Evolutionary conservation across 176 grass and related monocot species (phyloP), one percentile per base, ranked within the genome.

Genomic region (Bolboschoenus planiculmis): DNA sequence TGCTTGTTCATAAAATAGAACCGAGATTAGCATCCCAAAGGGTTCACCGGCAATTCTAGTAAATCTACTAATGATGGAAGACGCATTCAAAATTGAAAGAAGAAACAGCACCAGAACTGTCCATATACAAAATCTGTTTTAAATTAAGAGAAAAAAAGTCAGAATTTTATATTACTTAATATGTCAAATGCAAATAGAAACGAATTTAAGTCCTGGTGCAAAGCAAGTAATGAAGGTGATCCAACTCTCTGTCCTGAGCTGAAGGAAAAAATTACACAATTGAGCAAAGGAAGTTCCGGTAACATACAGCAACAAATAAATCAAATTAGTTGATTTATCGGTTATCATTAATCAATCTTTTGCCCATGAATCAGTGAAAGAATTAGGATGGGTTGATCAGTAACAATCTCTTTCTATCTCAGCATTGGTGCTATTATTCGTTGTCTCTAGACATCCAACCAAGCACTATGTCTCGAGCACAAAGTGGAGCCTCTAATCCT

Each of bases 41-140:
- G 94, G 80, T 87, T 97, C 91, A 85, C 91, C 91, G 10, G 94
- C 75, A 79, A 97, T 83, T 83, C 94, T 97, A 86, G 94, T 97
- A 86, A 97, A 97, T 92, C 68, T 94, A 76, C 85, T 97, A 56
- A 97, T 87, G 64, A 93, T 35, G 61, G 43, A 86, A 37, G 91
- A 86, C 68, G 84, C 88, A 84, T 97, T 97, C 36, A 87, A 92
- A 65, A 87, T 89, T 51, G 94, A 84, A 61, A 94, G 87, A 56
- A 92, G 82, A 86, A 97, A 90, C 18, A 97, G 54, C 72, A 97
- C 84, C 34, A 83, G 36, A 0, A 91, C 86, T 63, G 94, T 97
- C 91, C 89, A 97, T 86, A 97, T 88, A 87, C 91, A 97, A 81
- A 97, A 86, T 91, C 94, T 97, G 70, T 56, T 75, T 75, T 67